phyloP scores from a whole-genome alignment of 2,329 filamentous ascomycete species.

The Orbilia blumenaviensis region DNA sequence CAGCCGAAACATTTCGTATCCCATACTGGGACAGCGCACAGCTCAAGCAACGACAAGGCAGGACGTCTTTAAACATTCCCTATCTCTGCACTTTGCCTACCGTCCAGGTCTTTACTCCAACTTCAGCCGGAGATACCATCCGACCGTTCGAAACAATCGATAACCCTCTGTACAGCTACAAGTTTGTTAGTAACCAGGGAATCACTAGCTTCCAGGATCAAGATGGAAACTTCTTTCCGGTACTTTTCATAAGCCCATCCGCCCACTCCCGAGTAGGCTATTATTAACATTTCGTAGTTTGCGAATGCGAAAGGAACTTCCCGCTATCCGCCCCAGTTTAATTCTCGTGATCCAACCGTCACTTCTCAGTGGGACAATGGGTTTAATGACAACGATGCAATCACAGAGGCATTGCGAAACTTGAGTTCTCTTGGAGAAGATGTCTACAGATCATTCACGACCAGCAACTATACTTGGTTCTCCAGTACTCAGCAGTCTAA shows the following conservation, averaged over 20 bases:
- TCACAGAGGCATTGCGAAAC: constrained; percentile 39
- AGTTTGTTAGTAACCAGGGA: constrained; percentile 61
- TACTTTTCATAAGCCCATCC: constrained; percentile 53
- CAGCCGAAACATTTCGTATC: constrained; percentile 32
- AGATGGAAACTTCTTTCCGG: constrained; percentile 58
- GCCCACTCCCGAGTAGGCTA: background rate
- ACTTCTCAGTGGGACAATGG: constrained; percentile 61
- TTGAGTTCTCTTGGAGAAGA: constrained; percentile 48
- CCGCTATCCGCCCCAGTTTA: constrained; percentile 53
- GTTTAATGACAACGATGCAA: constrained; percentile 60
- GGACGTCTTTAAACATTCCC: constrained; percentile 63
- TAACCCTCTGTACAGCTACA: constrained; percentile 68
- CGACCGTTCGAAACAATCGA: constrained; percentile 59
- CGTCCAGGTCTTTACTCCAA: constrained; percentile 57
- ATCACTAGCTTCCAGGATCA: constrained; percentile 60
- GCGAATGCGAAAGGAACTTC: constrained; percentile 46
- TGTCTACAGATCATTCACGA: constrained; percentile 48
- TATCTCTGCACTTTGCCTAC: constrained; percentile 53
- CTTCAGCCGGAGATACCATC: constrained; percentile 55
- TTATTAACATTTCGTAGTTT: constrained; percentile 58
- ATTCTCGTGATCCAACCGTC: constrained; percentile 39
- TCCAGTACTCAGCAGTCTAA: constrained; percentile 38
- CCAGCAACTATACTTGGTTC: constrained; percentile 39
- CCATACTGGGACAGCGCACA: constrained; percentile 51
- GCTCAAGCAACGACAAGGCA: constrained; percentile 54